These are phyloP conservation scores for Schrenkiella parvula DNA, from an alignment of 345 rosid species.

Conservation along the genomic window DNA sequence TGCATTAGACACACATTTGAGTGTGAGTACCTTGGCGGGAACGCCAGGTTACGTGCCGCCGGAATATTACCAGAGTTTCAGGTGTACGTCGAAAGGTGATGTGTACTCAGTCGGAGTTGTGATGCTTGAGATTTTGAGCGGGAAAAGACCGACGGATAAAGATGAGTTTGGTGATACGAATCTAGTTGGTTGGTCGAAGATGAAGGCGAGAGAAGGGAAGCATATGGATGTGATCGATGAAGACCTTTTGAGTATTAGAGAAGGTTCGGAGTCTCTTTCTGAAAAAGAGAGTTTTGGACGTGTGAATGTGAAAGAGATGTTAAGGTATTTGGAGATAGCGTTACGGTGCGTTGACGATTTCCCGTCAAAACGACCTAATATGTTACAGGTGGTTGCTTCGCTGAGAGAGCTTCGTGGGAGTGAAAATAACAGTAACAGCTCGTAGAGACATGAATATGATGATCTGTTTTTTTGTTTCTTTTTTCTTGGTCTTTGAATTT, in stretches of 20 bases:
- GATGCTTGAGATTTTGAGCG: slow-evolving; percentile 78
- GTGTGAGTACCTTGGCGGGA: slow-evolving; percentile 94
- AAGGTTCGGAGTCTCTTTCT: slow-evolving; percentile 41
- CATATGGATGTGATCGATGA: slow-evolving; percentile 92
- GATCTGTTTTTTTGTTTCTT: not conserved
- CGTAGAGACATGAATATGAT: slow-evolving; percentile 20
- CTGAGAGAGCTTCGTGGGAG: slow-evolving; percentile 70
- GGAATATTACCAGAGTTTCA: slow-evolving; percentile 90
- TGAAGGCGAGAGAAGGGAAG: slow-evolving; percentile 78
- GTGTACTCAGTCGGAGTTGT: slow-evolving; percentile 92
- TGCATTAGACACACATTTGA: slow-evolving; percentile 90
- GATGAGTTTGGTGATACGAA: slow-evolving; percentile 99
- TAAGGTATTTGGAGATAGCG: slow-evolving; percentile 72
- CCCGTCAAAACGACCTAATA: slow-evolving; percentile 79
- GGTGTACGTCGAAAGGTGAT: slow-evolving; percentile 94
- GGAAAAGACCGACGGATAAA: slow-evolving; percentile 89
- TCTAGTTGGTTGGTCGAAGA: slow-evolving; percentile 92
- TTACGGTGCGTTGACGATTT: slow-evolving; percentile 86
- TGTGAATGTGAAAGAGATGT: slow-evolving; percentile 70
- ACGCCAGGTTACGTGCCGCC: slow-evolving; percentile 98
- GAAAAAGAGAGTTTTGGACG: slow-evolving; percentile 51
- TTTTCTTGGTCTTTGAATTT: not conserved
- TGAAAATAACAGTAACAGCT: slow-evolving; percentile 54
- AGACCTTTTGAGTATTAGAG: slow-evolving; percentile 48
- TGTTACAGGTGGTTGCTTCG: slow-evolving; percentile 89